Percentiles rank a stretch among this genome's conserved stretches.
Evolutionary conservation across 1,284 basidiomycete species (phyloP).

Genomic region (Microbotryum intermedium): DNA sequence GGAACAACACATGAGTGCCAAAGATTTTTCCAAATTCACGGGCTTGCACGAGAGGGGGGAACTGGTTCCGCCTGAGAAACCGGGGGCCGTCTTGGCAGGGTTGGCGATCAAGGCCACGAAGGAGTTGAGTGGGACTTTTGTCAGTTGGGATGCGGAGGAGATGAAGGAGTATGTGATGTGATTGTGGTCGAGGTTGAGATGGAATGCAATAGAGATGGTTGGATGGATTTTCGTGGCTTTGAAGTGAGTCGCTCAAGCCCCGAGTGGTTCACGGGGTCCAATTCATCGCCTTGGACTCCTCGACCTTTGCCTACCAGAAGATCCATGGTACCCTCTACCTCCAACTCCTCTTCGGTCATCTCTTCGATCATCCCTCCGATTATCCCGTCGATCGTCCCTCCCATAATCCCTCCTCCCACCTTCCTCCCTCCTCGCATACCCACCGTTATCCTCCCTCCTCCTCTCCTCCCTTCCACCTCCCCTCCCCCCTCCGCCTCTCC

Average conservation of each 20-base stretch:
- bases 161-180: slow-evolving; percentile 8
- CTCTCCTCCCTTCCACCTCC: slow-evolving; percentile 12
- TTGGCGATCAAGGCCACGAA: slow-evolving; percentile 40
- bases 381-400: not conserved
- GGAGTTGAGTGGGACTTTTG: slow-evolving; percentile 59
- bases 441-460: slow-evolving; percentile 24
- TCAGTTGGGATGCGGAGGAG: slow-evolving; percentile 48
- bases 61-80: slow-evolving; percentile 46
- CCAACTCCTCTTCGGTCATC: not conserved
- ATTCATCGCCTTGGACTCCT: too few relatives aligned
- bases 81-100: slow-evolving; percentile 60
- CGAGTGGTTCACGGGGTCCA: too few relatives aligned
- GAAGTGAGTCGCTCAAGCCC: too few relatives aligned
- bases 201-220: too few relatives aligned
- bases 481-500: slow-evolving; percentile 17
- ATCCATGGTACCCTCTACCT: not conserved
- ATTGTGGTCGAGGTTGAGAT: not conserved
- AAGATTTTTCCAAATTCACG: slow-evolving; percentile 51
- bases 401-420: not conserved
- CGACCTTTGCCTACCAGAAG: too few relatives aligned
- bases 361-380: not conserved
- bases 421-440: slow-evolving; percentile 9
- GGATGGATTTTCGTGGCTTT: too few relatives aligned
- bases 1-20: slow-evolving; percentile 45
- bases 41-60: slow-evolving; percentile 53